Conservation (phyloP, 2,329 filamentous ascomycete genomes). For the Fusarium siculi region DNA sequence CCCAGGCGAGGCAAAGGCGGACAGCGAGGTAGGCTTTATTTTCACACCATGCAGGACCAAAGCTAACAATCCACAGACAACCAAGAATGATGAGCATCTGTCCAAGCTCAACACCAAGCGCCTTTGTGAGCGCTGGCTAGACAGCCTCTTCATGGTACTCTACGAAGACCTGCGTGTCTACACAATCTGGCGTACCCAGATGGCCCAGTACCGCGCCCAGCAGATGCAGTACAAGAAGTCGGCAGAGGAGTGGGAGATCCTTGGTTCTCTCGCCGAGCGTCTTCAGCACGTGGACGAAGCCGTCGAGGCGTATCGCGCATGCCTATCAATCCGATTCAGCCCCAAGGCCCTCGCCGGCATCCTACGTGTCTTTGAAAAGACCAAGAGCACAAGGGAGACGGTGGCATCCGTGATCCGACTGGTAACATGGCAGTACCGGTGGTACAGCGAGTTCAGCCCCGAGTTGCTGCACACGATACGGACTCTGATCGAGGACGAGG, state of each 20-base stretch:
- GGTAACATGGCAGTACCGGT: constrained; percentile 98
- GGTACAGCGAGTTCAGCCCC: constrained; percentile 99
- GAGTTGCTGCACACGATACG: constrained; percentile 88
- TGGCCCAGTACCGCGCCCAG: constrained; percentile 93
- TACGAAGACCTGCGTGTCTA: constrained; percentile 98
- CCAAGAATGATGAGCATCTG: constrained; percentile 76
- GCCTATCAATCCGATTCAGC: constrained; percentile 87
- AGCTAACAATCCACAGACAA: constrained; percentile 57
- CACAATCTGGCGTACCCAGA: constrained; percentile 98
- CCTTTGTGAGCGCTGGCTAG: constrained; percentile 95
- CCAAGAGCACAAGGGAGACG: constrained; percentile 81
- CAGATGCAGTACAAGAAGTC: constrained; percentile 97
- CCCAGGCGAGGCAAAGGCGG: constrained; percentile 77
- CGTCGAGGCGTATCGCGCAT: constrained; percentile 91
- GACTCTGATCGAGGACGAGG: constrained; percentile 95
- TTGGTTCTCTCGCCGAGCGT: constrained; percentile 90
- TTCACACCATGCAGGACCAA: not conserved
- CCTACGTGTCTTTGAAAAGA: constrained; percentile 79
- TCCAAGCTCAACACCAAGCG: constrained; percentile 97
- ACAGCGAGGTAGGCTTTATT: constrained; percentile 68
- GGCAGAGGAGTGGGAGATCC: constrained; percentile 97
- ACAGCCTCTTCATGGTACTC: constrained; percentile 98
- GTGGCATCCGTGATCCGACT: constrained; percentile 88
- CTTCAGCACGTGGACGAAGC: constrained; percentile 93
- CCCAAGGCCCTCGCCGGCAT: constrained; percentile 92